Evolutionary conservation across 2,329 filamentous ascomycete genomes (phyloP).

Genomic region (Xylaria sp.): DNA sequence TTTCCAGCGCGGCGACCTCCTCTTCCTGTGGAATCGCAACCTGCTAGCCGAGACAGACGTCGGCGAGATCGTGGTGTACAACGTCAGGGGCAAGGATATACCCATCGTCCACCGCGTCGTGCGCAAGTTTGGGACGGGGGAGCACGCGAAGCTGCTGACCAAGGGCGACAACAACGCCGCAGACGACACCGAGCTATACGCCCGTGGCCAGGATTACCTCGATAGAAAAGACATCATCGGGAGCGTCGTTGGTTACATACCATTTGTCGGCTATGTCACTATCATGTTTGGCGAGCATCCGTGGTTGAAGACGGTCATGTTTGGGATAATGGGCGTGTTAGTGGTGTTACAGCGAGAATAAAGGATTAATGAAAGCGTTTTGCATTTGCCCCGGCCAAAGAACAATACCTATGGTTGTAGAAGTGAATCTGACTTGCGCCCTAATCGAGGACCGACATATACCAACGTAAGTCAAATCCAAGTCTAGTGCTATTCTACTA

Average conservation of each 20-base stretch:
- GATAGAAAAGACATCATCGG: constrained; percentile 91
- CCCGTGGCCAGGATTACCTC: constrained; percentile 85
- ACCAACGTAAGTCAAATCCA: not conserved
- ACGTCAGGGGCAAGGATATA: constrained; percentile 92
- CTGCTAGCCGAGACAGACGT: constrained; percentile 65
- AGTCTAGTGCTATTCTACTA: not conserved
- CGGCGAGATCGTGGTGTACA: constrained; percentile 73
- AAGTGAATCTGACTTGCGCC: not conserved
- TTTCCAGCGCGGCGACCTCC: constrained; percentile 80
- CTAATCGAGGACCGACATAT: not conserved
- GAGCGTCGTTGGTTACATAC: constrained; percentile 90
- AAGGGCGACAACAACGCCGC: constrained; percentile 97
- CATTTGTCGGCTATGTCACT: constrained; percentile 96
- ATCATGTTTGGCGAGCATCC: constrained; percentile 95
- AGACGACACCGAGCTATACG: constrained; percentile 92
- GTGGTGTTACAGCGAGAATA: constrained; percentile 92
- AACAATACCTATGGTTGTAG: not conserved
- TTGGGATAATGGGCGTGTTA: constrained; percentile 93
- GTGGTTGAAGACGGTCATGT: constrained; percentile 94
- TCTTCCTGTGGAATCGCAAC: constrained; percentile 82
- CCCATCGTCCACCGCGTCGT: constrained; percentile 96
- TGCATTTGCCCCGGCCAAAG: not conserved
- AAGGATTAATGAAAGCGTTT: constrained; percentile 15
- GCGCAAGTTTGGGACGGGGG: constrained; percentile 74
- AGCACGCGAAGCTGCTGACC: constrained; percentile 79